Evolutionary conservation across 2,329 filamentous ascomycete species (phyloP), one percentile per base, ranked within the genome.

Genomic region (Fusarium longipes): DNA sequence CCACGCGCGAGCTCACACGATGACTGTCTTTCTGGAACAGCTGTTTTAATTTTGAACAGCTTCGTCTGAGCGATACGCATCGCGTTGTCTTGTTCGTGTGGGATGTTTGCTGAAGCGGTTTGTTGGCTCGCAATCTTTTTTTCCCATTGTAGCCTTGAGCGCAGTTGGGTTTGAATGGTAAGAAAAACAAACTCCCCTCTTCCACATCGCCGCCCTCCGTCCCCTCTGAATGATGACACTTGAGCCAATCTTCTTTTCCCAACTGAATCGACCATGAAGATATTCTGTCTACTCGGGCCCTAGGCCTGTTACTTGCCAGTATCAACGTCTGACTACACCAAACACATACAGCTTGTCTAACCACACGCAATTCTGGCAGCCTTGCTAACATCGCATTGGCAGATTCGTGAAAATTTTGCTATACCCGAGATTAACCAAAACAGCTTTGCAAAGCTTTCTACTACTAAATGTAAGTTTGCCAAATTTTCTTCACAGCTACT

Each of bases 261-360:
- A 89, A 85, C 90, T 82, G 90, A 94, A 86, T 93, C 91, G 91
- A 88, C 90, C 89, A 90, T 94, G 91, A 93, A 88, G 89, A 92
- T 89, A 58, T 83, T 82, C 77, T 82, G 84, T 86, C 86, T 90
- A 82, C 86, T 83, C 87, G 89, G 89, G 88, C 83, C 81, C 81
- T 80, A 81, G 79, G 85, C 88, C 89, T 92, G 91, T 90, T 93
- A 93, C 91, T 93, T 92, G 91, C 91, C 91, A 94, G 91, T 93
- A 93, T 90, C 84, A 82, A 86, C 89, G 89, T 92, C 91, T 93
- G 91, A 93, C 74, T 74, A 67, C 67, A 71, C 54, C 47, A 53
- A 43, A 33, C 35, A 68, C 48, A 45, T 54, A 36, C 54, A 38
- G n/a, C 38, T 47, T 45, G 61, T 53, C 32, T 51, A 36, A 42